Conservation (phyloP, 352 stramenopile genomes). For the Phytophthora pisi region DNA sequence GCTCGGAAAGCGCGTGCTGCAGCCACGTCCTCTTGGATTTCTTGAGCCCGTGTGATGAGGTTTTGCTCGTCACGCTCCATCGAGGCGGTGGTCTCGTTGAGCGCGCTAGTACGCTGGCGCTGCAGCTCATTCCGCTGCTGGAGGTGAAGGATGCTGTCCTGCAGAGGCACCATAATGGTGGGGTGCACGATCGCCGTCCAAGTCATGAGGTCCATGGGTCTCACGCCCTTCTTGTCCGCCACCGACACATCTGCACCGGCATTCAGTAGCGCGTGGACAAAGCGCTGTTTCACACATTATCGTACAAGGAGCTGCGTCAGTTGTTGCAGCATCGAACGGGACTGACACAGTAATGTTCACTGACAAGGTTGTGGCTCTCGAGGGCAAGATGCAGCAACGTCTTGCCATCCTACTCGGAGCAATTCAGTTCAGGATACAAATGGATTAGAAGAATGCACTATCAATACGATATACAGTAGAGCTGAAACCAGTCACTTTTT, state of each 20-base stretch:
- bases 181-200: constrained; percentile 43
- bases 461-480: too few relatives aligned
- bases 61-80: constrained; percentile 18
- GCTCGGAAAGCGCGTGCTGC: constrained; percentile 27
- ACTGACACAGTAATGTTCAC: constrained; percentile 2
- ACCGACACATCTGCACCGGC: constrained; percentile 33
- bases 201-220: constrained; percentile 38
- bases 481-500: constrained; percentile 20
- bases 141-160: constrained; percentile 32
- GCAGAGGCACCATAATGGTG: constrained; percentile 38
- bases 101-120: constrained; percentile 11
- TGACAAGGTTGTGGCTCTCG: constrained; percentile 26
- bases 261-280: constrained; percentile 34
- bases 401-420: constrained; percentile 25
- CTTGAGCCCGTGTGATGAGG: background rate
- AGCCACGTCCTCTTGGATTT: constrained; percentile 23
- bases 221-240: constrained; percentile 42
- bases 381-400: constrained; percentile 32
- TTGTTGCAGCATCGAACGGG: background rate
- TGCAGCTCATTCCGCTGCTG: constrained; percentile 28
- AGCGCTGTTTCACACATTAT: constrained; percentile 14
- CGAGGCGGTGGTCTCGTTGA: constrained; percentile 13
- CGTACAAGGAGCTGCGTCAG: background rate
- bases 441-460: background rate
- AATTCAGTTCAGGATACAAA: background rate